Percentiles rank a stretch among this genome's conserved stretches.
phyloP scores from a whole-genome alignment of 2,329 filamentous ascomycete species.

The Juglanconis oblonga region DNA sequence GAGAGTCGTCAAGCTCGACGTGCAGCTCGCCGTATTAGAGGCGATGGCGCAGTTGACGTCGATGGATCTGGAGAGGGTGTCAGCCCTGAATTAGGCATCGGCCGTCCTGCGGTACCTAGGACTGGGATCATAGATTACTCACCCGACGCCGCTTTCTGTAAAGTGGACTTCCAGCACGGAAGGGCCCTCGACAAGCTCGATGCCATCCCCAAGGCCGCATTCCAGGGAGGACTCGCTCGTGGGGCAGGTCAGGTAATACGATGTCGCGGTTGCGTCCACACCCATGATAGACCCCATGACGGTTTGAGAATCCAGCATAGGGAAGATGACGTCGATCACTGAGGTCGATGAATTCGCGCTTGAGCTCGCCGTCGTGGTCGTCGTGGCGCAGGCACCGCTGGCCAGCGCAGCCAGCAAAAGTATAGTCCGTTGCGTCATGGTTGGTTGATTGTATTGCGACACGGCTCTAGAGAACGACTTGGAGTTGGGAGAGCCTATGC shows the following conservation, averaged over 20 bases:
- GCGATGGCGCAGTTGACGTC: constrained; percentile 17
- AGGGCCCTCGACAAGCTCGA: constrained; percentile 22
- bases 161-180: constrained; percentile 19
- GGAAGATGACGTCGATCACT: constrained; percentile 21
- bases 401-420: constrained; percentile 11
- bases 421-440: not conserved
- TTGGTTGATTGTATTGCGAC: not conserved
- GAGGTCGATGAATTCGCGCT: not conserved
- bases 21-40: constrained; percentile 15
- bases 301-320: constrained; percentile 14
- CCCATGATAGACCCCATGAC: constrained; percentile 25
- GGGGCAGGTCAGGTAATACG: constrained; percentile 23
- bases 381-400: not conserved
- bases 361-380: not conserved
- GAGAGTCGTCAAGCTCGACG: constrained; percentile 1
- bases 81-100: not conserved
- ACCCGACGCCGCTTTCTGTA: constrained; percentile 7
- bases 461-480: not conserved
- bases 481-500: not conserved
- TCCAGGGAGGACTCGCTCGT: constrained; percentile 16
- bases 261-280: constrained; percentile 23
- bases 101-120: no score
- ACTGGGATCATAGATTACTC: not conserved
- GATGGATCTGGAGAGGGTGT: constrained; percentile 11
- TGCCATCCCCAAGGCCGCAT: constrained; percentile 20